These are phyloP conservation scores for Calocybe gangraenosa DNA, from an alignment of 768 basidiomycete species.

Conservation along the genomic window DNA sequence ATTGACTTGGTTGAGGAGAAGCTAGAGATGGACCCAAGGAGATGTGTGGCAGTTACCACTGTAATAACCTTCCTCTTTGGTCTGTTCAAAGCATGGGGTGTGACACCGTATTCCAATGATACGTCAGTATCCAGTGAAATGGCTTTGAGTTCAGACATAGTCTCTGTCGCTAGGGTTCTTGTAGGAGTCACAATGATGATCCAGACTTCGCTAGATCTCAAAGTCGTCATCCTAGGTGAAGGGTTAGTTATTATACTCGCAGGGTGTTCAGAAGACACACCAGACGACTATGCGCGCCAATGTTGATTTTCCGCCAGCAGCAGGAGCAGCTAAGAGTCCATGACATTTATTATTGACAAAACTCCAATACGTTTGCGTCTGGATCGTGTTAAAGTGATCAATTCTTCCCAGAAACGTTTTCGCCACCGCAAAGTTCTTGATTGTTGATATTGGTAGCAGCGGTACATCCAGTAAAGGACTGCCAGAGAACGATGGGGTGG, in stretches of 20 bases:
- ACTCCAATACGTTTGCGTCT: conserved; percentile 88
- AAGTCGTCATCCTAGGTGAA: conserved; percentile 49
- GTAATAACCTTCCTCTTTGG: conserved; percentile 44
- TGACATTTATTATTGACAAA: conserved; percentile 64
- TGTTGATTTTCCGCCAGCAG: conserved; percentile 76
- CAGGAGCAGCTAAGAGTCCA: conserved; percentile 72
- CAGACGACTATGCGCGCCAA: conserved; percentile 68
- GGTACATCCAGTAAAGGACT: conserved; percentile 70
- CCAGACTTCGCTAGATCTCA: conserved; percentile 42
- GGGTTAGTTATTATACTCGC: conserved; percentile 10
- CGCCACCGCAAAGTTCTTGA: conserved; percentile 45
- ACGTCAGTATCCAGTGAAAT: conserved; percentile 36
- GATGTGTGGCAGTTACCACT: conserved; percentile 49
- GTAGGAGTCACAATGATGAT: conserved; percentile 63
- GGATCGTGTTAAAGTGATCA: conserved; percentile 73
- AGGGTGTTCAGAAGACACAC: conserved; percentile 40
- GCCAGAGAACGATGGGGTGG: conserved; percentile 48
- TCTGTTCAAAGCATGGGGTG: conserved; percentile 29
- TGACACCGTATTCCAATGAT: conserved; percentile 29
- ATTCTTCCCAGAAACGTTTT: conserved; percentile 42
- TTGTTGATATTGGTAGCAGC: conserved; percentile 55
- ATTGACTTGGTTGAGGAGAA: conserved; percentile 24
- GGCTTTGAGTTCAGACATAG: conserved; percentile 46
- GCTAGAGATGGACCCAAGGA: conserved; percentile 41
- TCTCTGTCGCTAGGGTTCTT: conserved; percentile 50